phyloP scores from a whole-genome alignment of 305 asterid species.

The Vinca major region DNA sequence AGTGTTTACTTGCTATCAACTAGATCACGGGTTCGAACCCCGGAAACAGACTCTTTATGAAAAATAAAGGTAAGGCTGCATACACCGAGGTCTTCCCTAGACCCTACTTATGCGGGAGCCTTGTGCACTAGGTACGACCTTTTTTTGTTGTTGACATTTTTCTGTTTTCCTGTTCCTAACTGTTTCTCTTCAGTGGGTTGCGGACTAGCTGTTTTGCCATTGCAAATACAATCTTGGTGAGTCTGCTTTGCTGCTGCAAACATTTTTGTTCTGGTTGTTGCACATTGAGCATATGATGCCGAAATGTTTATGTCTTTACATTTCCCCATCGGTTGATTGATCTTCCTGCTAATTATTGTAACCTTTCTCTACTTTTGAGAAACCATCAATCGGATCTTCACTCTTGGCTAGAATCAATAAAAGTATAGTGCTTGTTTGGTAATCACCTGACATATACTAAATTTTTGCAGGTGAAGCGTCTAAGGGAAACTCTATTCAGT shows the following conservation, averaged over 20 bases:
- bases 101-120: too few species aligned
- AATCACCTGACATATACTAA: background rate
- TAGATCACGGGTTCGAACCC: too few species aligned
- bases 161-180: background rate
- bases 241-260: slow-evolving; percentile 14
- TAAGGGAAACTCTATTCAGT: slow-evolving; percentile 41
- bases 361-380: background rate
- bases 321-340: background rate
- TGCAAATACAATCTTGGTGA: slow-evolving; percentile 49
- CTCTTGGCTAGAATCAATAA: background rate
- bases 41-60: too few species aligned
- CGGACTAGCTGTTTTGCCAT: slow-evolving; percentile 58
- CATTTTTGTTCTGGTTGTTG: background rate
- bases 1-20: too few species aligned
- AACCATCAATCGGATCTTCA: background rate
- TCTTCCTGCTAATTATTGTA: background rate
- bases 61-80: too few species aligned
- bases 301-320: background rate
- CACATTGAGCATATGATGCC: background rate
- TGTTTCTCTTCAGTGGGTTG: slow-evolving; percentile 36
- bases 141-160: too few species aligned
- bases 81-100: too few species aligned
- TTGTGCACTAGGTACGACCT: too few species aligned
- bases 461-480: slow-evolving; percentile 47
- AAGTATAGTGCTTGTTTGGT: slow-evolving; percentile 2